A percentile compares a stretch with the other conserved stretches of the same genome.
These are phyloP conservation scores for Dendrobium huoshanense DNA, from an alignment of 106 monocot genomes.

Conservation along the genomic window DNA sequence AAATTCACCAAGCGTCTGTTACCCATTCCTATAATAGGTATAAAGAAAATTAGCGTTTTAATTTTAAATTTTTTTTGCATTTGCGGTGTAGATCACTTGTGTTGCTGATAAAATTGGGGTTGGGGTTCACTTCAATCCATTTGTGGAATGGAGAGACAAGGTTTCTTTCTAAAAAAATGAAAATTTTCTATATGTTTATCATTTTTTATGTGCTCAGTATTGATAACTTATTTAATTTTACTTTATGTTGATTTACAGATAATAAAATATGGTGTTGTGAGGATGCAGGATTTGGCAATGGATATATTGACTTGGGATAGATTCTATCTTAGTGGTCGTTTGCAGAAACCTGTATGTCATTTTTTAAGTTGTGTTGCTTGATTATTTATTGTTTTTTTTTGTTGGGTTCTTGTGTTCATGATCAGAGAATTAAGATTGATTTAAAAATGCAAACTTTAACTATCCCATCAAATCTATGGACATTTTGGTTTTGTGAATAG, in stretches of 20 bases:
- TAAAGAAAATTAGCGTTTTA: not conserved
- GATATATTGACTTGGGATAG: conserved; percentile 77
- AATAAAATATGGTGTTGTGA: conserved; percentile 95
- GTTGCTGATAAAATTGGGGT: conserved; percentile 71
- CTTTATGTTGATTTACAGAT: conserved; percentile 25
- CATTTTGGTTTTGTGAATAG: not conserved
- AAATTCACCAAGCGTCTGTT: not conserved
- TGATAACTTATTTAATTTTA: not conserved
- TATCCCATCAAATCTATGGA: not conserved
- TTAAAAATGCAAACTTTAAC: not conserved
- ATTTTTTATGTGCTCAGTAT: not conserved
- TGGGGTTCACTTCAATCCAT: conserved; percentile 95
- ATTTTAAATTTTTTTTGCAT: not conserved
- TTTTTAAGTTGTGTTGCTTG: conserved; percentile 41
- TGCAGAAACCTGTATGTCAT: conserved; percentile 98
- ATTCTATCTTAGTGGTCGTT: conserved; percentile 83
- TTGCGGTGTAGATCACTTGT: conserved; percentile 41
- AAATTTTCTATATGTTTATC: not conserved
- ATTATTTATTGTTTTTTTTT: conserved; percentile 13
- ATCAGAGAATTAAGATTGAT: not conserved
- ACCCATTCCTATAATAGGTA: conserved; percentile 3
- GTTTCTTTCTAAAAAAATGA: conserved; percentile 16
- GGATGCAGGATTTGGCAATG: conserved; percentile 72
- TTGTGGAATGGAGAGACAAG: conserved; percentile 80
- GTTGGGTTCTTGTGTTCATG: not conserved